These are phyloP conservation scores for Neonectria sp. DNA, from an alignment of 2,329 filamentous ascomycete species.

Conservation along the genomic window DNA sequence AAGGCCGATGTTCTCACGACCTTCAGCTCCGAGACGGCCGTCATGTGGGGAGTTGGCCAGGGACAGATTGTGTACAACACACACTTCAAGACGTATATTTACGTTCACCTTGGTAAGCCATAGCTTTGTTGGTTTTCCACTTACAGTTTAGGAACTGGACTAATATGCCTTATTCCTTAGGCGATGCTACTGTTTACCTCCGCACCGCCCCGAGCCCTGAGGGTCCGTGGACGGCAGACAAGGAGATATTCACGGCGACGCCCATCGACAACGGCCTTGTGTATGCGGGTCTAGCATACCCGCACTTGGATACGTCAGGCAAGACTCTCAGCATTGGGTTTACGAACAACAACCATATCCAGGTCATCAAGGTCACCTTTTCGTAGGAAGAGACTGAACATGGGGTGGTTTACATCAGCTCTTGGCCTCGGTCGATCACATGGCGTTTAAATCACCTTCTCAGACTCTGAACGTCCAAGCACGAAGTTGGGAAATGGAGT, in stretches of 20 bases:
- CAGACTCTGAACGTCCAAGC: too few species aligned
- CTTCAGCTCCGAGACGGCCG: conserved; percentile 55
- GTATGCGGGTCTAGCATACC: conserved; percentile 57
- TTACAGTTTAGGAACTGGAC: fast-evolving
- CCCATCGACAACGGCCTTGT: conserved; percentile 51
- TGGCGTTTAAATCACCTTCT: too few species aligned
- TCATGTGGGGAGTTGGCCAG: conserved; percentile 56
- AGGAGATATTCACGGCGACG: conserved; percentile 52
- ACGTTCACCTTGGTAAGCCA: conserved; percentile 49
- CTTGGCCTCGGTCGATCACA: too few species aligned
- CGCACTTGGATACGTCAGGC: conserved; percentile 55
- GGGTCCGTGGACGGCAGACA: conserved; percentile 56
- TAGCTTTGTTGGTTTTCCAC: too few species aligned
- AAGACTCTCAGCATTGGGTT: conserved; percentile 56
- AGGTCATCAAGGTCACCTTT: conserved; percentile 54
- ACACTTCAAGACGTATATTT: conserved; percentile 53
- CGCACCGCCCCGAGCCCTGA: conserved; percentile 45
- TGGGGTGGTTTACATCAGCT: too few species aligned
- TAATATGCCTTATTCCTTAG: neutral
- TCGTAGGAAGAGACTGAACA: neutral
- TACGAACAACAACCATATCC: conserved; percentile 58
- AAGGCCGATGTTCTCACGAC: conserved; percentile 48
- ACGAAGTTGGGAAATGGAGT: too few species aligned
- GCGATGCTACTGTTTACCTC: conserved; percentile 32
- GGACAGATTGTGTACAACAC: conserved; percentile 56